Evolutionary conservation across 164 flowering plant species (phyloP).

Genomic region (Houttuynia cordata): DNA sequence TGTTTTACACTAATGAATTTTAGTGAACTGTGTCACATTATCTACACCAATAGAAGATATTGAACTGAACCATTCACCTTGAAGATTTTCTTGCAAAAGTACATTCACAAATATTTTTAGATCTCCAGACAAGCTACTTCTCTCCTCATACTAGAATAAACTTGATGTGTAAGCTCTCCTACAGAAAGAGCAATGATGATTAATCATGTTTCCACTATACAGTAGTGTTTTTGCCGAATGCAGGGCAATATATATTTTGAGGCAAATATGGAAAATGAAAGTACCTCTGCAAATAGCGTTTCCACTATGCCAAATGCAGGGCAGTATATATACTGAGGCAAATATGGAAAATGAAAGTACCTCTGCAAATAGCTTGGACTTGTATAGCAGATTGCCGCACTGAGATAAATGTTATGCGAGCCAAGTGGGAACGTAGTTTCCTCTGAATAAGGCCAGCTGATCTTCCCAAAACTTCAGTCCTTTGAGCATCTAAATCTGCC

Average conservation of each 20-base stretch:
- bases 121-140: conserved; percentile 68
- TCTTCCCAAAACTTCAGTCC: conserved; percentile 74
- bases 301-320: background rate
- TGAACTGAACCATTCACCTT: too few species aligned
- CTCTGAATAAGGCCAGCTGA: conserved; percentile 89
- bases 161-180: conserved; percentile 71
- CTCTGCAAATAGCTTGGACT: conserved; percentile 88
- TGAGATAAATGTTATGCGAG: conserved; percentile 41
- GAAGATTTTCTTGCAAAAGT: conserved; percentile 24
- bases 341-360: conserved; percentile 18
- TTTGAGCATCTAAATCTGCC: conserved; percentile 81
- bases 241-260: too few species aligned
- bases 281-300: conserved; percentile 85
- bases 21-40: too few species aligned
- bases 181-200: conserved; percentile 8
- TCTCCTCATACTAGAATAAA: conserved; percentile 56
- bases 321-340: background rate
- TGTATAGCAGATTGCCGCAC: conserved; percentile 45
- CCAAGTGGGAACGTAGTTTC: conserved; percentile 72
- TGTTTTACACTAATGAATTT: too few species aligned
- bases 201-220: background rate
- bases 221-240: background rate
- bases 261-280: background rate
- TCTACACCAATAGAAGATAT: background rate
- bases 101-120: conserved; percentile 64